Conservation (phyloP, 1,284 basidiomycete genomes). For the Ganoderma lingzhi region DNA sequence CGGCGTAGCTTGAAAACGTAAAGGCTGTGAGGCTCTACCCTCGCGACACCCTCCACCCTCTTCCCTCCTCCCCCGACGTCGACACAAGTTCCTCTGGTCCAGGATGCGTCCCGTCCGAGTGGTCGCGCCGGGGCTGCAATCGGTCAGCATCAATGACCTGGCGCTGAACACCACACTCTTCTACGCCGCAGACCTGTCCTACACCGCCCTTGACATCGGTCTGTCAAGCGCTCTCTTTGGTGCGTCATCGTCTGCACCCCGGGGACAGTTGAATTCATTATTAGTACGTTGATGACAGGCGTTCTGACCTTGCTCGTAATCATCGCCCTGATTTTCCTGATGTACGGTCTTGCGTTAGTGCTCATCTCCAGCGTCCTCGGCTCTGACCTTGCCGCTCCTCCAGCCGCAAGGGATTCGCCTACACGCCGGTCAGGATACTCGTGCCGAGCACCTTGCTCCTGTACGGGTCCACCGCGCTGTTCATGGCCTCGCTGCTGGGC, state of each 20-base stretch:
- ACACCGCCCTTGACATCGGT: neutral
- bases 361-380: neutral
- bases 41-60: neutral
- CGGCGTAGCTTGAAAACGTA: neutral
- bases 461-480: neutral
- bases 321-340: neutral
- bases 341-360: neutral
- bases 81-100: too few species aligned
- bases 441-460: neutral
- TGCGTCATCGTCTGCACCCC: neutral
- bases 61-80: too few species aligned
- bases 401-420: neutral
- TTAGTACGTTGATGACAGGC: neutral
- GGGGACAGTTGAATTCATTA: neutral
- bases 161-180: neutral
- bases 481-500: neutral
- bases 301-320: neutral
- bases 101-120: neutral
- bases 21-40: neutral
- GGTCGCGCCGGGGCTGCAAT: neutral
- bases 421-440: neutral
- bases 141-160: neutral
- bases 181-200: conserved; percentile 1
- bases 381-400: neutral
- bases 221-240: neutral